Percentiles rank a stretch among this genome's conserved stretches.
Evolutionary conservation across 176 grass and related monocot genomes (phyloP).

Genomic region (Cymbopogon citratus): DNA sequence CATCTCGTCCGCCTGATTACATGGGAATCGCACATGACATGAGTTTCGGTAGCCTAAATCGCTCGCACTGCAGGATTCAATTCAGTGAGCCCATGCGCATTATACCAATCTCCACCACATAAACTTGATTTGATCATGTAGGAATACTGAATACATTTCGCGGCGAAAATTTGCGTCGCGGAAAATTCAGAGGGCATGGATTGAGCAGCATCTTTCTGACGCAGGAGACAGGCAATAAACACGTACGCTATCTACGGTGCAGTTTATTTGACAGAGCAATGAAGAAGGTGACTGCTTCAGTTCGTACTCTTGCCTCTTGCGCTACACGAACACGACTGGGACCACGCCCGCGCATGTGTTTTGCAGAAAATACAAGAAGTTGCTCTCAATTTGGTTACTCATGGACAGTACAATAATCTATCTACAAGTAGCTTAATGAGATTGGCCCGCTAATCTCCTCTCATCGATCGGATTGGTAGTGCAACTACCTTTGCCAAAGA

Average conservation of each 20-base stretch:
- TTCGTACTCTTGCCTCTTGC: not conserved
- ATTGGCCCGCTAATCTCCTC: not conserved
- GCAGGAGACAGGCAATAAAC: not conserved
- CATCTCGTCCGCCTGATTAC: not conserved
- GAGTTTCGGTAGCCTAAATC: not conserved
- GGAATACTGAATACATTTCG: not conserved
- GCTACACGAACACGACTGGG: not conserved
- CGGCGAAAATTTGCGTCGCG: not conserved
- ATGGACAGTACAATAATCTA: conserved; percentile 4
- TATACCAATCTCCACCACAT: not conserved
- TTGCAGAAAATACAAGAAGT: not conserved
- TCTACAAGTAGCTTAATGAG: not conserved
- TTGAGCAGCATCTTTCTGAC: not conserved
- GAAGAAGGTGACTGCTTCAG: not conserved
- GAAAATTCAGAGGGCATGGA: not conserved
- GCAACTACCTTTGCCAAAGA: conserved; percentile 9
- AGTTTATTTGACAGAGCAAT: not conserved
- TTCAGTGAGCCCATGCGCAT: not conserved
- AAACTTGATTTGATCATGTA: not conserved
- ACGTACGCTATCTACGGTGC: not conserved
- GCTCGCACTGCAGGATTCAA: not conserved
- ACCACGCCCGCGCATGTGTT: not conserved
- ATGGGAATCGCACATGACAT: conserved; percentile 1
- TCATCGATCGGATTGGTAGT: not conserved
- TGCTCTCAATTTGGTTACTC: not conserved